Conservation (phyloP, 2,329 filamentous ascomycete genomes). For the Rhytidhysteron rufulum region DNA sequence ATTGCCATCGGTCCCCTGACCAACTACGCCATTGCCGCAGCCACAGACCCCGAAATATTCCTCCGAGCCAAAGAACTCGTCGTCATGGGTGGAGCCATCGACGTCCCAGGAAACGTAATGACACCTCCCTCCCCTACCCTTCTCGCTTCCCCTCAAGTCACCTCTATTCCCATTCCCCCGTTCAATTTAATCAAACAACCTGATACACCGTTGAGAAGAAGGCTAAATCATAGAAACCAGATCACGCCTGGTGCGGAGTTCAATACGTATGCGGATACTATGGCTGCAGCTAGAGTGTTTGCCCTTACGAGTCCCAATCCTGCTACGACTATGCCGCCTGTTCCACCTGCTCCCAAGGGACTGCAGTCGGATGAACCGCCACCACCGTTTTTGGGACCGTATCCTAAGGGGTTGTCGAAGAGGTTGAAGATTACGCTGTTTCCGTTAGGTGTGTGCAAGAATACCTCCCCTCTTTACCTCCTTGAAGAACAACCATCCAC, state of each 20-base stretch:
- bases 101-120: conserved; percentile 68
- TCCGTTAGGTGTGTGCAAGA: conserved; percentile 41
- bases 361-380: conserved; percentile 19
- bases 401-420: conserved; percentile 39
- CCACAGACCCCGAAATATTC: conserved; percentile 85
- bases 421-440: conserved; percentile 46
- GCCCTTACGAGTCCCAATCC: conserved; percentile 57
- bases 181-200: conserved; percentile 39
- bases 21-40: conserved; percentile 86
- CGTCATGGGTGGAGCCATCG: conserved; percentile 89
- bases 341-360: conserved; percentile 41
- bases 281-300: conserved; percentile 47
- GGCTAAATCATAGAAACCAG: conserved; percentile 38
- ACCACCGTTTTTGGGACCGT: conserved; percentile 31
- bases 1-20: conserved; percentile 87
- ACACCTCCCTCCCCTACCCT: conserved; percentile 19
- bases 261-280: conserved; percentile 82
- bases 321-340: conserved; percentile 72
- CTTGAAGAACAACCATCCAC: too few species aligned
- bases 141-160: conserved; percentile 15
- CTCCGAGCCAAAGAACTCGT: conserved; percentile 85
- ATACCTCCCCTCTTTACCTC: too few species aligned
- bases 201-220: conserved; percentile 24
- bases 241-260: conserved; percentile 83
- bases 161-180: conserved; percentile 24